These are phyloP conservation scores for Rubroboletus satanas DNA, from an alignment of 768 basidiomycete genomes.

Conservation along the genomic window DNA sequence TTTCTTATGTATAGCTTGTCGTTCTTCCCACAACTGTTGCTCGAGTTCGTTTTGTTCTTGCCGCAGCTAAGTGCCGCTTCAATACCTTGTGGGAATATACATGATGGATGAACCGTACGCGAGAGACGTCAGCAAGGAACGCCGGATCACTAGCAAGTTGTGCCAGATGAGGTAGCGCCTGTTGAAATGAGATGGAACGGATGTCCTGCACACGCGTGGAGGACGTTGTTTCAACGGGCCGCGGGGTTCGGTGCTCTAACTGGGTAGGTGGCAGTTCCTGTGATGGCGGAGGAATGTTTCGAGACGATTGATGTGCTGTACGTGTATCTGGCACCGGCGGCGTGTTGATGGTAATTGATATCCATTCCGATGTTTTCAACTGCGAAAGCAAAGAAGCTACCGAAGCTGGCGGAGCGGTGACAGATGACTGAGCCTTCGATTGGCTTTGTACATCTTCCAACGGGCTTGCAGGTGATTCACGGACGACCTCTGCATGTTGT, in stretches of 20 bases:
- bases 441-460: slow-evolving; percentile 6
- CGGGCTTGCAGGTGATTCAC: slow-evolving; percentile 6
- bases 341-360: slow-evolving; percentile 9
- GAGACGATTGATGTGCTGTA: slow-evolving; percentile 9
- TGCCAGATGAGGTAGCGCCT: slow-evolving; percentile 65
- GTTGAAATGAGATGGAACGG: slow-evolving; percentile 57
- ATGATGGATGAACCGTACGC: slow-evolving; percentile 39
- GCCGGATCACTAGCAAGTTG: slow-evolving; percentile 50
- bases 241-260: slow-evolving; percentile 13
- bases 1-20: slow-evolving; percentile 55
- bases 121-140: slow-evolving; percentile 47
- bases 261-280: slow-evolving; percentile 13
- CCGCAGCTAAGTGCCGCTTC: slow-evolving; percentile 49
- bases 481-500: neutral
- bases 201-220: slow-evolving; percentile 33
- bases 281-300: slow-evolving; percentile 7
- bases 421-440: neutral
- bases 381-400: slow-evolving; percentile 66
- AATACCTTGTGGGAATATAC: slow-evolving; percentile 4
- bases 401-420: slow-evolving; percentile 30
- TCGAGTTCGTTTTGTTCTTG: slow-evolving; percentile 70
- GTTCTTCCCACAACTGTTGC: slow-evolving; percentile 62
- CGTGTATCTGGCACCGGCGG: slow-evolving; percentile 7
- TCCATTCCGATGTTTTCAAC: slow-evolving; percentile 38
- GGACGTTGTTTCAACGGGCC: slow-evolving; percentile 3